Conservation (phyloP, 2,329 filamentous ascomycete genomes). For the Fusarium globosum region DNA sequence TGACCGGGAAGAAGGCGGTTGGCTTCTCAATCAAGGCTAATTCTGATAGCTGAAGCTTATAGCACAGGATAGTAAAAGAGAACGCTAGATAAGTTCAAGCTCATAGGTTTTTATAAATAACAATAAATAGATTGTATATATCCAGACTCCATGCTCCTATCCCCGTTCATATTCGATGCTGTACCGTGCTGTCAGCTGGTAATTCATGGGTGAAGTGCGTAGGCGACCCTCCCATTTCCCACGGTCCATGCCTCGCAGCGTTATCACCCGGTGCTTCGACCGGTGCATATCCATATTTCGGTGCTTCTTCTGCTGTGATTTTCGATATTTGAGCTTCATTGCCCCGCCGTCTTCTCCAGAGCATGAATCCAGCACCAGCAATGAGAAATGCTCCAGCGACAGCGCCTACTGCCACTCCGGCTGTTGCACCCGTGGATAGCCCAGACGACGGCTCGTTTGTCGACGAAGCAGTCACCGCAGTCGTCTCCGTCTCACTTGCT, state of each 20-base stretch:
- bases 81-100: background rate
- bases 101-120: rapidly evolving
- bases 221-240: background rate
- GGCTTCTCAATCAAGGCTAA: background rate
- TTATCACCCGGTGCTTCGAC: background rate
- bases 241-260: background rate
- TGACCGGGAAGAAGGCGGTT: background rate
- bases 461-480: background rate
- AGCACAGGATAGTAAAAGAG: rapidly evolving
- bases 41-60: background rate
- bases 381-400: background rate
- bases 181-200: background rate
- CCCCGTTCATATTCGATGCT: background rate
- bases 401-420: background rate
- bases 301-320: background rate
- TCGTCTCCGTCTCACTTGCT: background rate
- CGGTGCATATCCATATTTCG: background rate
- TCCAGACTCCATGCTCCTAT: background rate
- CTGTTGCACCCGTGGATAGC: background rate
- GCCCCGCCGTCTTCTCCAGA: background rate
- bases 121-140: background rate
- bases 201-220: background rate
- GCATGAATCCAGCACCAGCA: background rate
- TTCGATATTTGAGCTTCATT: background rate
- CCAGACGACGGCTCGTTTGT: background rate